Base-by-base conservation (phyloP, 2,329 filamentous ascomycete species). In the Magnaporthales sp. region DNA sequence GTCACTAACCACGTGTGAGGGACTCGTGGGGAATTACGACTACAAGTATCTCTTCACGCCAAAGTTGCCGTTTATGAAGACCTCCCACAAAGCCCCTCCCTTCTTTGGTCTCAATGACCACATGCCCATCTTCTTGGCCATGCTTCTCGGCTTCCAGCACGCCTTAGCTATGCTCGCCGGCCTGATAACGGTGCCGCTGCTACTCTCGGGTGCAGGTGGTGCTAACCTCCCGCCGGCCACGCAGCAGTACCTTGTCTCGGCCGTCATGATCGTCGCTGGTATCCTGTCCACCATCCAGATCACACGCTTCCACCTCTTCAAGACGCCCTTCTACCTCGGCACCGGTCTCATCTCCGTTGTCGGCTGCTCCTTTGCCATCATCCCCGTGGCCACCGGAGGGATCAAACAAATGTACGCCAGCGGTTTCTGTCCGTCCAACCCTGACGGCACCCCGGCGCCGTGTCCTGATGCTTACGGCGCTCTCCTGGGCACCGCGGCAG, bases 21-120 rank as follows among this genome's bases (percentile, higher is more conserved):
- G 93, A 13, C 83, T 97, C 29, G 77, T 97, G 67, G 93, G 93
- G 69, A 83, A 88, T 72, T 97, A 97, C 77, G 91, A 97, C 82
- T 97, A 97, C 83, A 91, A 77, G 46, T 95, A 93, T 73, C 87
- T 97, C 56, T 96, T 97, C 82, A 87, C 81, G 26, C 91, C 87
- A 1, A 93, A 91, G 71, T 78, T 97, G 26, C 93, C 93, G 0
- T 97, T 97, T 77, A 88, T 95, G 82, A 88, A 85, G 74, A 86
- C 85, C 75, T 72, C 79, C 5, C 75, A 76, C 38, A 77, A 79
- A 69, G 80, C 83, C n/a, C 86, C 89, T 32, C 91, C 91, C 0
- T 95, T 96, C 77, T 95, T 94, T 73, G 91, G 91, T n/a, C 86
- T 94, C 54, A 85, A 94, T 71, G 90, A 93, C 76, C 80, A 79